phyloP scores from a whole-genome alignment of 139 green algal genomes.

The Micromonas pusilla region DNA sequence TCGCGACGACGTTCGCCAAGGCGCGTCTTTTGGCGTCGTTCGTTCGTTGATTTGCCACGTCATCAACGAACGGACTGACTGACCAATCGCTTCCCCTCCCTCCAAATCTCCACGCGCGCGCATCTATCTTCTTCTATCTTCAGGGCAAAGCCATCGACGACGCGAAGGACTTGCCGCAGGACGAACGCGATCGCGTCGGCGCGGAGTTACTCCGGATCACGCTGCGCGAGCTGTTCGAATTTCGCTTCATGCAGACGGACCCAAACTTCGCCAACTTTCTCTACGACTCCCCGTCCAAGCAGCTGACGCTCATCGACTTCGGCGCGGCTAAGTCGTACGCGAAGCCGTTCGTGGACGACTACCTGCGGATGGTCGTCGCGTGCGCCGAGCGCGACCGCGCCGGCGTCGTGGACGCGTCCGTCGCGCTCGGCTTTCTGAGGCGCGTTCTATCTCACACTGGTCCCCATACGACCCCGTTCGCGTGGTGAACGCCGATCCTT shows the following conservation, averaged over 20 bases:
- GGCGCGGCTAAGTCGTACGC: slow-evolving; percentile 75
- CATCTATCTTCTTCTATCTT: no score
- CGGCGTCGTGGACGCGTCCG: slow-evolving; percentile 58
- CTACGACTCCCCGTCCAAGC: slow-evolving; percentile 63
- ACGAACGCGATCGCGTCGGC: slow-evolving; percentile 59
- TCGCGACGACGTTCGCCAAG: slow-evolving; percentile 77
- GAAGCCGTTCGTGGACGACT: slow-evolving; percentile 69
- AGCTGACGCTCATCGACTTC: slow-evolving; percentile 88
- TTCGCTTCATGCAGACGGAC: slow-evolving; percentile 78
- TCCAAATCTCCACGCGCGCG: no score
- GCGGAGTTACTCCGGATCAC: slow-evolving; percentile 73
- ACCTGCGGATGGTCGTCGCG: slow-evolving; percentile 84
- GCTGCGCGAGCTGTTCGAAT: slow-evolving; percentile 84
- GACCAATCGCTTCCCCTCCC: no score
- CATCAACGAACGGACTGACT: no score
- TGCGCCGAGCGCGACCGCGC: slow-evolving; percentile 69
- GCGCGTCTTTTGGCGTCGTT: no score
- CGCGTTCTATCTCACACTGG: no score
- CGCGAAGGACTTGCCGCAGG: slow-evolving; percentile 43
- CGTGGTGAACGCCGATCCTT: no score
- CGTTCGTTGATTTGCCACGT: no score
- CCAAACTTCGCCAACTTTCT: slow-evolving; percentile 97
- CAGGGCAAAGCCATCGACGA: slow-evolving; percentile 74
- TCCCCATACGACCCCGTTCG: no score
- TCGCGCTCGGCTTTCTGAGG: slow-evolving; percentile 82